Conservation (phyloP, 495 filamentous ascomycete species). For the Parachaetomium inaequale region DNA sequence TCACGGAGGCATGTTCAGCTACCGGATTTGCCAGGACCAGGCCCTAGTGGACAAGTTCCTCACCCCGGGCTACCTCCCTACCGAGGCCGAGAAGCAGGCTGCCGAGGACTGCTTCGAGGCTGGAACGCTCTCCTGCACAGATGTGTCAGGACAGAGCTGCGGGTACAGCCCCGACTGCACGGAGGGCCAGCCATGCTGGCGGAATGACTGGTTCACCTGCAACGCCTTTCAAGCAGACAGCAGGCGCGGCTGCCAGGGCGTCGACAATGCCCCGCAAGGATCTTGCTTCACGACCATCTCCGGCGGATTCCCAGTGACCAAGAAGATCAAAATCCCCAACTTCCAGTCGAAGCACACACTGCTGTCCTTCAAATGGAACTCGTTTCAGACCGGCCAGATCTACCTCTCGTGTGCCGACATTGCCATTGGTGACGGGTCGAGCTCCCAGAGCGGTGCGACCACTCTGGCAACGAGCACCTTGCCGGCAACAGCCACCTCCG, state of each 20-base stretch:
- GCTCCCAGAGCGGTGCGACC: conserved; percentile 44
- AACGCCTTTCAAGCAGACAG: conserved; percentile 39
- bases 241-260: conserved; percentile 46
- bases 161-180: conserved; percentile 52
- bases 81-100: conserved; percentile 51
- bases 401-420: conserved; percentile 57
- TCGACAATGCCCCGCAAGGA: conserved; percentile 45
- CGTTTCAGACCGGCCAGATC: conserved; percentile 54
- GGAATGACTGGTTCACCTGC: conserved; percentile 59
- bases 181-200: conserved; percentile 44
- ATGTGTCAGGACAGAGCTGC: conserved; percentile 51
- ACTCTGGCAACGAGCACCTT: conserved; percentile 28
- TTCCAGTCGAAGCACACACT: conserved; percentile 48
- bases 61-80: conserved; percentile 49
- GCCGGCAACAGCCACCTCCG: conserved; percentile 30
- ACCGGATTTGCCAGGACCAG: conserved; percentile 55
- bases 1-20: conserved; percentile 58
- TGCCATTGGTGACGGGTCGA: conserved; percentile 34
- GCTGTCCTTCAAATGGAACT: conserved; percentile 55
- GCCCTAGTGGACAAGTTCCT: conserved; percentile 51
- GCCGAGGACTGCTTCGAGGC: conserved; percentile 54
- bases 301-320: conserved; percentile 54
- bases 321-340: conserved; percentile 51
- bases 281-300: conserved; percentile 52
- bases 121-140: conserved; percentile 48